Base-by-base conservation (phyloP, 2,329 filamentous ascomycete genomes). In the Diaporthe vexans region DNA sequence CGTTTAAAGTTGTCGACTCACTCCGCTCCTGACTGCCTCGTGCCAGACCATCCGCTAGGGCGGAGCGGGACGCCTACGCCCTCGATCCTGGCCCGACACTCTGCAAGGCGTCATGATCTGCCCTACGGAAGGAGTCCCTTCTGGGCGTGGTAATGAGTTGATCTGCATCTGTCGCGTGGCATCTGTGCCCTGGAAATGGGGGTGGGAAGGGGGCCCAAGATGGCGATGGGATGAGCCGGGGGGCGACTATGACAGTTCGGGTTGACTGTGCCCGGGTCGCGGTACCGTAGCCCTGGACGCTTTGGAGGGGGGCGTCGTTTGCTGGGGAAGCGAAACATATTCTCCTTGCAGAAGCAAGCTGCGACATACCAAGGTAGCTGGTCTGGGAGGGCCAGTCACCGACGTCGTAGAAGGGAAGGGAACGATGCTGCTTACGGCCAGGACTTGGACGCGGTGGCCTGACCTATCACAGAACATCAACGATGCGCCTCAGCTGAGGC, bases 401-500 rank as follows among this genome's bases (percentile, higher is more conserved):
- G 21, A 26, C 52, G 58, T 52, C 29, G 73, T 46, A 74, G 24
- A 29, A 29, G 67, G 40, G 46, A 48, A 43, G 40, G 65, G 52
- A 46, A 57, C 17, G 46, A 19, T 33, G 51, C 72, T 70, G 72
- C 72, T 73, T 69, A 73, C 72, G 72, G 65, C 24, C 46, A 29
- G 46, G 21, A 52, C 29, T 35, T 52, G 54, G 57, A 57, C 37
- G 26, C 29, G 24, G 43, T 73, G 37, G 54, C 24, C 26, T 19
- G 74, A 33, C 74, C 71, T 75, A 73, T 74, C 72, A 71, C 58
- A 43, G 29, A 75, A 33, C 65, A 33, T 48, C n/a, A 35, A 46
- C 40, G 65, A 73, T 73, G 58, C 71, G 63, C 59, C 72, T 63
- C 46, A 74, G 71, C 74, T 73, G 74, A 75, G 71, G 72, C 59